Evolutionary conservation across 2,329 filamentous ascomycete species (phyloP).

Genomic region (Eutypa lata): DNA sequence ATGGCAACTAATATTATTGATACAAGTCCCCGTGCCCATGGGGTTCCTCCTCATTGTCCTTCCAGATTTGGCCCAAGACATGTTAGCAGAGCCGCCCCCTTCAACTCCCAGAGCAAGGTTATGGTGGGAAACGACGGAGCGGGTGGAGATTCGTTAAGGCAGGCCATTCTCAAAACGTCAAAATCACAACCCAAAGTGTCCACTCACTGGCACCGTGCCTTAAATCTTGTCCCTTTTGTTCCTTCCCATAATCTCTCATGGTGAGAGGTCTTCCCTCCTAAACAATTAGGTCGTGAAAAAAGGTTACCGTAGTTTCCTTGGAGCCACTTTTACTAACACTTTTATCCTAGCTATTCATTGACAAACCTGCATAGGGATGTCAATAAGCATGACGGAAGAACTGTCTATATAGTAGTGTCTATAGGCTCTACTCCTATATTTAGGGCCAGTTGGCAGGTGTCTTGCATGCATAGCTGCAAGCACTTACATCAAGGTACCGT

Average conservation of each 20-base stretch:
- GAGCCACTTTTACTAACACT: constrained; percentile 6
- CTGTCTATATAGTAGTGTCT: constrained; percentile 1
- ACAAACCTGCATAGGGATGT: constrained; percentile 3
- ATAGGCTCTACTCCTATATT: constrained; percentile 1
- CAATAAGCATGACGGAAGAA: constrained; percentile 4
- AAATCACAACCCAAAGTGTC: constrained; percentile 11
- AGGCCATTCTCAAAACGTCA: constrained; percentile 21
- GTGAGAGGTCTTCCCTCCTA: background rate
- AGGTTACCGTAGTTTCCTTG: background rate
- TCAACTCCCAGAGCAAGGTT: constrained; percentile 6
- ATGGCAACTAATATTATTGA: constrained; percentile 18
- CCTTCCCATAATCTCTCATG: constrained; percentile 7
- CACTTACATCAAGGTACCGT: background rate
- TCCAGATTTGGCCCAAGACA: constrained; percentile 11
- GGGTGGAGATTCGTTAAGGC: constrained; percentile 27
- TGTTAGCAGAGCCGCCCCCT: constrained; percentile 7
- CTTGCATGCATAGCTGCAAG: background rate
- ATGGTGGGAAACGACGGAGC: constrained; percentile 16
- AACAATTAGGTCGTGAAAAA: background rate
- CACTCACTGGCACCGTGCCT: constrained; percentile 14
- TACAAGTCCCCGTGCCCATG: constrained; percentile 7
- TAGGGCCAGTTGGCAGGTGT: background rate
- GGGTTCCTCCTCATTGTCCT: constrained; percentile 15
- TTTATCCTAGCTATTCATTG: constrained; percentile 8
- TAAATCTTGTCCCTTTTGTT: constrained; percentile 10